phyloP scores from a whole-genome alignment of 306 rosid species.

The Sechiopsis laciniata region DNA sequence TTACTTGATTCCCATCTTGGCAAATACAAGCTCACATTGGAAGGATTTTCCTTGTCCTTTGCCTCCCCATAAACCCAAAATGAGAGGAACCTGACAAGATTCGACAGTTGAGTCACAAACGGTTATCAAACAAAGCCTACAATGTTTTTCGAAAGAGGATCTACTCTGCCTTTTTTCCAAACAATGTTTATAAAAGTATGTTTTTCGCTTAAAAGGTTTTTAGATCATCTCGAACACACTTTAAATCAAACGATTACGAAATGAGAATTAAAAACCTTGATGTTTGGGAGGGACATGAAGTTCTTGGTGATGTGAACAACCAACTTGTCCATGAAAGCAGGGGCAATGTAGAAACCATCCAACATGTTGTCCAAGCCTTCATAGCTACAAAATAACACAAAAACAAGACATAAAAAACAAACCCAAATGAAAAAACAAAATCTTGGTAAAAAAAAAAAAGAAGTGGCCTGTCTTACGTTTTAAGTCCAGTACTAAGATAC shows the following conservation, averaged over 20 bases:
- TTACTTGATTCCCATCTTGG: conserved; percentile 98
- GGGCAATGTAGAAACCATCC: conserved; percentile 90
- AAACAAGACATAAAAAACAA: background rate
- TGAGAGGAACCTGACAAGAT: conserved; percentile 65
- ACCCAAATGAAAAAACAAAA: background rate
- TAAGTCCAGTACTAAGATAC: conserved; percentile 71
- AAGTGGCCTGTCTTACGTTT: conserved; percentile 23
- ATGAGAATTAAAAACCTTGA: conserved; percentile 35
- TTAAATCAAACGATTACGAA: too few relatives aligned
- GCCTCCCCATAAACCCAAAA: conserved; percentile 99
- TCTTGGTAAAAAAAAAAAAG: too few relatives aligned
- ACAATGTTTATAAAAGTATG: too few relatives aligned
- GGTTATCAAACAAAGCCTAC: too few relatives aligned
- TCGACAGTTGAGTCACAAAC: background rate
- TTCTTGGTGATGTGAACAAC: conserved; percentile 95
- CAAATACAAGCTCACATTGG: conserved; percentile 92
- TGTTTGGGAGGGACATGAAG: conserved; percentile 81
- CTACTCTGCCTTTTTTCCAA: background rate
- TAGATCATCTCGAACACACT: too few relatives aligned
- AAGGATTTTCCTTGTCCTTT: conserved; percentile 98
- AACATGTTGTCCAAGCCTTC: conserved; percentile 50
- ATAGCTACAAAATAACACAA: conserved; percentile 40
- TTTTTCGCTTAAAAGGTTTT: too few relatives aligned
- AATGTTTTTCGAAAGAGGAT: background rate
- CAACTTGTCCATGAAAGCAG: conserved; percentile 96